These are phyloP conservation scores for Camelina hispida DNA, from an alignment of 345 rosid genomes.

Conservation along the genomic window DNA sequence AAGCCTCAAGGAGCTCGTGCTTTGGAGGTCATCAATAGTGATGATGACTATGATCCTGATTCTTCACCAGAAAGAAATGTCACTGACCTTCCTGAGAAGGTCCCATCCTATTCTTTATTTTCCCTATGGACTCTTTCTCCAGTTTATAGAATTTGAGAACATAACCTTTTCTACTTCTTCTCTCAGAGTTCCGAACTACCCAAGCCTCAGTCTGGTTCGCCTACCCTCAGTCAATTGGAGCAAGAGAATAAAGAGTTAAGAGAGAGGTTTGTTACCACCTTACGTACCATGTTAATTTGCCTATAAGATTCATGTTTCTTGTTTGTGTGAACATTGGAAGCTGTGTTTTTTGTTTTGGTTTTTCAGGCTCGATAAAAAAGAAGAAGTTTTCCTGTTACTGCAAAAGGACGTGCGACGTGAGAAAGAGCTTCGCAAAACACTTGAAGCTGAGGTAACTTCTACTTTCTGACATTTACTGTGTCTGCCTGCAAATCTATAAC, in stretches of 20 bases:
- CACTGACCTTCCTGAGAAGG: constrained; percentile 24
- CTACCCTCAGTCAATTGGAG: constrained; percentile 49
- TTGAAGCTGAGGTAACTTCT: constrained; percentile 62
- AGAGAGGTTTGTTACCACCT: constrained; percentile 54
- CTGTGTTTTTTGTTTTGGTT: not conserved
- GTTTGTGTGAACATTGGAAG: constrained; percentile 11
- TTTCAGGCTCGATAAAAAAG: constrained; percentile 49
- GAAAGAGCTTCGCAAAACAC: constrained; percentile 53
- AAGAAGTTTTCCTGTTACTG: constrained; percentile 27
- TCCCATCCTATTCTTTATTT: not conserved
- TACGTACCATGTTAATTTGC: constrained; percentile 2
- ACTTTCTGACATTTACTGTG: not conserved
- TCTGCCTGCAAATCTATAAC: not conserved
- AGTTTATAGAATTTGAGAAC: not conserved
- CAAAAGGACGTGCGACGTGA: constrained; percentile 45
- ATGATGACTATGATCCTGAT: constrained; percentile 10
- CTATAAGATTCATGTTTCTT: not conserved
- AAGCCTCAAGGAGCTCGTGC: constrained; percentile 29
- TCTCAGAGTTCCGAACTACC: constrained; percentile 44
- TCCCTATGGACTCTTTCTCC: not conserved
- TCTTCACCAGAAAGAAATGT: constrained; percentile 17
- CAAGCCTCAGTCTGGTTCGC: constrained; percentile 38
- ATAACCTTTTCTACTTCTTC: constrained; percentile 1
- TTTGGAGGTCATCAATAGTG: constrained; percentile 28
- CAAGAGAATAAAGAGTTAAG: constrained; percentile 65